phyloP scores from a whole-genome alignment of 345 rosid genomes.

The Ceriops decandra region DNA sequence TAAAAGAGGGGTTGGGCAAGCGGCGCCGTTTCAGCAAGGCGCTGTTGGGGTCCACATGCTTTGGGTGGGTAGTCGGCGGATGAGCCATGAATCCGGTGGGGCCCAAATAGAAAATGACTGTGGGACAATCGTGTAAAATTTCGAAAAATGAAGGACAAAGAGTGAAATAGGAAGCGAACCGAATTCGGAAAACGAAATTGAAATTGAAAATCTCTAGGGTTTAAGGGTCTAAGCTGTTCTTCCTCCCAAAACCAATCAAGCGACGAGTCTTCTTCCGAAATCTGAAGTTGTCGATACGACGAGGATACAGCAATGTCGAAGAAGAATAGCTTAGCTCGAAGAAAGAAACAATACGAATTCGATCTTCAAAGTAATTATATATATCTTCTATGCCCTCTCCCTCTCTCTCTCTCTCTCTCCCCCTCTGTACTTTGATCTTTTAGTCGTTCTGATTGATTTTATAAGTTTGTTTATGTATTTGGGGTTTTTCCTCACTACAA shows the following conservation, averaged over 20 bases:
- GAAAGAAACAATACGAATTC: constrained; percentile 83
- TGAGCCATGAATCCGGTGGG: too few species aligned
- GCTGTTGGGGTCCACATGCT: too few species aligned
- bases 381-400: background rate
- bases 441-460: background rate
- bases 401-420: background rate
- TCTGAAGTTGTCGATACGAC: background rate
- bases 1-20: too few species aligned
- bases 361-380: constrained; percentile 58
- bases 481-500: background rate
- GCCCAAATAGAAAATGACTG: background rate
- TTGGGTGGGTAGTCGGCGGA: too few species aligned
- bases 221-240: constrained; percentile 13
- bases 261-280: too few species aligned
- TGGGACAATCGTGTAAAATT: background rate
- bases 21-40: too few species aligned
- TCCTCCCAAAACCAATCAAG: too few species aligned
- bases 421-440: background rate
- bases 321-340: constrained; percentile 78
- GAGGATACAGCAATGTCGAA: constrained; percentile 57
- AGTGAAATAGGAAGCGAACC: background rate
- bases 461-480: background rate
- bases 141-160: background rate
- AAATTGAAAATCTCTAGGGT: constrained; percentile 4
- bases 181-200: background rate